Conservation (phyloP, 495 filamentous ascomycete genomes). For the Xylaria bambusicola region DNA sequence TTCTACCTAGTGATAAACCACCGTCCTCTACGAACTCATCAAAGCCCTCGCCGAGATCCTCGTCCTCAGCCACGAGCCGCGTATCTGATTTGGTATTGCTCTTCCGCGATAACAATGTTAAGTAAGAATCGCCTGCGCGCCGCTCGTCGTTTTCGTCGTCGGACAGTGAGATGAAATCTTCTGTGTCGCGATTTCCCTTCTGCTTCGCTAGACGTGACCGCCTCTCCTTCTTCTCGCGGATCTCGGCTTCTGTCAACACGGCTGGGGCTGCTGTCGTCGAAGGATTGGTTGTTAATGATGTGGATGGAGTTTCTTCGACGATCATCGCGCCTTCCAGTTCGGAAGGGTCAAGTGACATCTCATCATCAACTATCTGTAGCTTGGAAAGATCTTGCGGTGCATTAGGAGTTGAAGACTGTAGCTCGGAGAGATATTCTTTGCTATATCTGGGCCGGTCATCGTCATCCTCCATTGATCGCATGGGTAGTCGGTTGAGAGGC, state of each 20-base stretch:
- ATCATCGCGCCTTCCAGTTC: conserved; percentile 61
- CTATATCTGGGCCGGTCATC: conserved; percentile 79
- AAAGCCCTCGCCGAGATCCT: conserved; percentile 93
- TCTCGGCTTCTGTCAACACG: conserved; percentile 86
- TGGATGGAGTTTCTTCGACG: conserved; percentile 53
- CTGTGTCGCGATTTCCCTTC: conserved; percentile 31
- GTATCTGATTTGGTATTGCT: conserved; percentile 45
- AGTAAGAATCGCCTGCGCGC: conserved; percentile 39
- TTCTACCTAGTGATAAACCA: conserved; percentile 72
- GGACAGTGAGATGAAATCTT: conserved; percentile 79
- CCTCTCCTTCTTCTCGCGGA: conserved; percentile 87
- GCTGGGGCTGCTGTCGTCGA: conserved; percentile 25
- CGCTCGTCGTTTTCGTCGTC: conserved; percentile 55
- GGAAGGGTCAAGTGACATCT: conserved; percentile 53
- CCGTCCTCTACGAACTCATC: conserved; percentile 91
- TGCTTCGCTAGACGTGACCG: conserved; percentile 77
- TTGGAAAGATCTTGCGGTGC: conserved; percentile 62
- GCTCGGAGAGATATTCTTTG: conserved; percentile 80
- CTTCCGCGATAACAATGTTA: conserved; percentile 49
- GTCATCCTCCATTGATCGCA: conserved; percentile 60
- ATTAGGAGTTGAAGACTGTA: conserved; percentile 78
- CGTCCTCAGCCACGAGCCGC: conserved; percentile 81
- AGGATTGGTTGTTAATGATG: conserved; percentile 11
- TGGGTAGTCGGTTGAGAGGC: conserved; percentile 51
- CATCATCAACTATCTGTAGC: conserved; percentile 43